Percentiles rank a stretch among this genome's conserved stretches.
These are phyloP conservation scores for Filobasidium floriforme DNA, from an alignment of 768 basidiomycete species.

Conservation along the genomic window DNA sequence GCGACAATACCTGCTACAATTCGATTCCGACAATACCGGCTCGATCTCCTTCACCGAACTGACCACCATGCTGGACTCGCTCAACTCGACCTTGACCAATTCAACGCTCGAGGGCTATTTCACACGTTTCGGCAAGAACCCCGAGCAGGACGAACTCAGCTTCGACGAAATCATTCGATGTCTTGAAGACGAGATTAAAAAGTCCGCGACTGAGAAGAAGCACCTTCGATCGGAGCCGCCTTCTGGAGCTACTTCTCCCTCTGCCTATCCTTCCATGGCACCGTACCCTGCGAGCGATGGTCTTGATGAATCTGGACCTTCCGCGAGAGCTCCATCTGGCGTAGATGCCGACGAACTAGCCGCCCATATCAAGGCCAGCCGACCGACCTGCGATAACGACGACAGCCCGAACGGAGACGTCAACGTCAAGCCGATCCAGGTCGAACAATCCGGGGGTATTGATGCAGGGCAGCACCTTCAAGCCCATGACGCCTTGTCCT, in stretches of 20 bases:
- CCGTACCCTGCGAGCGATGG: slow-evolving; percentile 39
- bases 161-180: slow-evolving; percentile 72
- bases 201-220: slow-evolving; percentile 65
- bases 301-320: slow-evolving; percentile 31
- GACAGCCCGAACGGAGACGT: slow-evolving; percentile 20
- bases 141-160: slow-evolving; percentile 63
- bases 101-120: slow-evolving; percentile 79
- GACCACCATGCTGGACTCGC: slow-evolving; percentile 90
- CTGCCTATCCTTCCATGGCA: slow-evolving; percentile 36
- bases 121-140: slow-evolving; percentile 58
- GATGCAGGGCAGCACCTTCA: slow-evolving; percentile 12
- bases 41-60: slow-evolving; percentile 74
- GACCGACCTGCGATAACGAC: slow-evolving; percentile 23
- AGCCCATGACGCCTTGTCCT: slow-evolving; percentile 2
- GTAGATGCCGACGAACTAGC: slow-evolving; percentile 48
- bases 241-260: slow-evolving; percentile 41
- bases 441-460: slow-evolving; percentile 16
- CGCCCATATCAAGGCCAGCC: slow-evolving; percentile 45
- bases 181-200: slow-evolving; percentile 73
- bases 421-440: slow-evolving; percentile 23
- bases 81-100: slow-evolving; percentile 79
- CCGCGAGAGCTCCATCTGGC: slow-evolving; percentile 53
- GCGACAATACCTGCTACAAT: slow-evolving; percentile 78
- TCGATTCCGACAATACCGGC: slow-evolving; percentile 75
- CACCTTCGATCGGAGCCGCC: slow-evolving; percentile 32